Evolutionary conservation across 148 eudicot species (phyloP).

Genomic region (Rhododendron molle): DNA sequence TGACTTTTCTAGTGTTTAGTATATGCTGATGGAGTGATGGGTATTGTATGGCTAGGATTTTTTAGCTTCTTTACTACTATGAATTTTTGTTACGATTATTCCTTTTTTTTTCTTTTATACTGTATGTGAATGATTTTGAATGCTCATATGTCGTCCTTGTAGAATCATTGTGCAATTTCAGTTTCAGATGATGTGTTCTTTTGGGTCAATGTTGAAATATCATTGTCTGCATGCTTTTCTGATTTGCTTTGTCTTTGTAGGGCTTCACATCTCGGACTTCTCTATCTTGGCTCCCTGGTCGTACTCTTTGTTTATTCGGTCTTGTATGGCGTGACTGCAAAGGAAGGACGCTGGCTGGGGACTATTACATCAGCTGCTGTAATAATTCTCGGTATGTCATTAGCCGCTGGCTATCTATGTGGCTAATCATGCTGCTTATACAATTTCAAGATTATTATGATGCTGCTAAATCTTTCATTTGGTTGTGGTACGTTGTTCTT

Average conservation of each 20-base stretch:
- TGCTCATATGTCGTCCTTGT: neutral
- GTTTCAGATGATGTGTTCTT: neutral
- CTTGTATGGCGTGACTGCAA: constrained; percentile 89
- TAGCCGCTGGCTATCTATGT: neutral
- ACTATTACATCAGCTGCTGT: constrained; percentile 95
- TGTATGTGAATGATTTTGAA: constrained; percentile 6
- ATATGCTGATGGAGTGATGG: neutral
- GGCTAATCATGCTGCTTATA: constrained; percentile 16
- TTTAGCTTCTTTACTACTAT: neutral
- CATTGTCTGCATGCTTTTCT: constrained; percentile 1
- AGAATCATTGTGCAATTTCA: neutral
- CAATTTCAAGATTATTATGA: neutral
- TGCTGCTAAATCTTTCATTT: neutral
- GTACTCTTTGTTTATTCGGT: constrained; percentile 86
- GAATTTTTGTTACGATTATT: neutral
- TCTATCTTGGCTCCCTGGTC: constrained; percentile 74
- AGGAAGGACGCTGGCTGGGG: constrained; percentile 89
- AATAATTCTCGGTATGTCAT: constrained; percentile 71
- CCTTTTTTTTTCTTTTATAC: neutral
- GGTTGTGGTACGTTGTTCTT: constrained; percentile 5
- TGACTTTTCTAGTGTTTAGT: neutral
- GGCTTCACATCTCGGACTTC: constrained; percentile 84
- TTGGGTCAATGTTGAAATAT: neutral
- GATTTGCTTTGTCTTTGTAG: constrained; percentile 37
- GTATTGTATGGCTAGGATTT: neutral